Evolutionary conservation across 2,329 filamentous ascomycete species (phyloP), one percentile per base, ranked within the genome.

Genomic region (Cercospora nicotianae): DNA sequence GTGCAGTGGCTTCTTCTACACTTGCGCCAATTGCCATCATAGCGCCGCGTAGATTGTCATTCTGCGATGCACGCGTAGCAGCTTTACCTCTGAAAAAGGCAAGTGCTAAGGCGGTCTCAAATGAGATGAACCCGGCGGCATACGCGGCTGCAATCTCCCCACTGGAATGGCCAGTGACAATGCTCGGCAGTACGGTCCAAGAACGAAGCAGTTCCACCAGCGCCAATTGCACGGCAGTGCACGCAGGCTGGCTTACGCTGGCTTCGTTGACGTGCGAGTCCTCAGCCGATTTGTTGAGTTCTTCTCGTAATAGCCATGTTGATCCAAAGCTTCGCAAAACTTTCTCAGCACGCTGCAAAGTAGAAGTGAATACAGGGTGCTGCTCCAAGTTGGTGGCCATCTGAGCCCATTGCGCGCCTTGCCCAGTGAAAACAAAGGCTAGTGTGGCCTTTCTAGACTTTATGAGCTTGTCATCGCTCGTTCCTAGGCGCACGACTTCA

Each of bases 211-310:
- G 71, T n/a, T 83, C 78, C 0, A 83, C 76, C 0, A 86, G 71
- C 0, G 79, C 85, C 1, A 88, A 78, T 69, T 88, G 87, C 1
- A 89, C 42, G 0, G 85, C 85, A 0, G 86, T 87, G 61, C 82
- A 87, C 0, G 86, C 72, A 0, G 86, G 84, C 70, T 88, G 86
- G 0, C 82, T 80, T 23, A 86, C 69, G 26, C 72, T 73, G 3
- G 78, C 72, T n/a, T 75, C 65, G 45, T 69, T 20, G 8, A 74
- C 30, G 2, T 65, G 67, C 4, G 60, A 66, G 5, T 61, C 30
- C 6, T 48, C 36, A 10, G 33, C 60, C 6, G 67, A 10, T 23
- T 16, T 58, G 10, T 39, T 30, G 10, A 75, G 68, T 59, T 74
- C 68, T 28, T 67, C 55, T 20, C 10, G 45, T 8, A 30, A 64